phyloP scores from a whole-genome alignment of 2,329 filamentous ascomycete species.

The Colletotrichum falcatum region DNA sequence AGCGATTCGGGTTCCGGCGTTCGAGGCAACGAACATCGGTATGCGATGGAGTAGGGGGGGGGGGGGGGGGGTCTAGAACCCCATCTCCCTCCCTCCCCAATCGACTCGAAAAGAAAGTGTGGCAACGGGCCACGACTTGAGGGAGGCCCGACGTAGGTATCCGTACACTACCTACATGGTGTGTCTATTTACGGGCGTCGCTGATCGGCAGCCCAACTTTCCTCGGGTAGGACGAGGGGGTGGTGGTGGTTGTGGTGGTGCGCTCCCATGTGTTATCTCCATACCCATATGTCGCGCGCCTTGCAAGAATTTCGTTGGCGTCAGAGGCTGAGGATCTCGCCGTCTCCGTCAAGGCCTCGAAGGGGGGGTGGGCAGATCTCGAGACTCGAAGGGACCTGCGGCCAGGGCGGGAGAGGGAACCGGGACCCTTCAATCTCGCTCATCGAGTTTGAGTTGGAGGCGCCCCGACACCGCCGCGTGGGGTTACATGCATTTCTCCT shows the following conservation, averaged over 20 bases:
- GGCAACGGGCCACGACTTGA: conserved; percentile 4
- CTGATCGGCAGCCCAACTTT: conserved; percentile 20
- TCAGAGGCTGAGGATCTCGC: conserved; percentile 31
- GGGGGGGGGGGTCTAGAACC: conserved; percentile 10
- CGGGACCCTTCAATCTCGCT: conserved; percentile 21
- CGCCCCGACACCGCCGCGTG: conserved; percentile 19
- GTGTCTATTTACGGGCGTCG: conserved; percentile 1
- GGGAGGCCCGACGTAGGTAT: conserved; percentile 9
- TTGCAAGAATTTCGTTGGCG: conserved; percentile 19
- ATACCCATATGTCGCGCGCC: neutral
- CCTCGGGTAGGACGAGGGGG: neutral
- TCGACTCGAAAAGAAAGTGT: conserved; percentile 25
- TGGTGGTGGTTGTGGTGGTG: too few relatives aligned
- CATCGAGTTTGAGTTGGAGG: conserved; percentile 20
- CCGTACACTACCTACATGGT: too few relatives aligned
- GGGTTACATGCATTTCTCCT: conserved; percentile 36
- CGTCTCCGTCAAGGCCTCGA: conserved; percentile 12
- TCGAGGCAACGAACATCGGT: conserved; percentile 12
- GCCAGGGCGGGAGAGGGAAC: conserved; percentile 8
- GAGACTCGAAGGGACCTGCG: conserved; percentile 5
- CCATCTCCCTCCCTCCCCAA: neutral
- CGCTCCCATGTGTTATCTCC: neutral
- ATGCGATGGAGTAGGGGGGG: too few relatives aligned
- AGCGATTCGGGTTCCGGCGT: neutral
- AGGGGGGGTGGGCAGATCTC: conserved; percentile 23